Percentiles rank a stretch among this genome's conserved stretches.
phyloP scores from a whole-genome alignment of 1,139 yeast genomes.

The Blastobotrys serpentis region DNA sequence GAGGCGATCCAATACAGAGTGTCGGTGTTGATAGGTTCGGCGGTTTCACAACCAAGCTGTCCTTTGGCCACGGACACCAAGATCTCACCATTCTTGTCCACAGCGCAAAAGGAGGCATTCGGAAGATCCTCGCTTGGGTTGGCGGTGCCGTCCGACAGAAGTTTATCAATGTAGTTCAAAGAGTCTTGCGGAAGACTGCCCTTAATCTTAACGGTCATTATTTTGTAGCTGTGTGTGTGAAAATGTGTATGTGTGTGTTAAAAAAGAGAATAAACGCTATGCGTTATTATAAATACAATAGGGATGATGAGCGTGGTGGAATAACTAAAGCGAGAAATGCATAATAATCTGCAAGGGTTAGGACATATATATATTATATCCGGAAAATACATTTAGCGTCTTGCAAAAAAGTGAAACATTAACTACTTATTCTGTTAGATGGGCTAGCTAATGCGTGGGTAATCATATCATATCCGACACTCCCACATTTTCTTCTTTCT shows the following conservation, averaged over 20 bases:
- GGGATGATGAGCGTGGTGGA: neutral
- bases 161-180: neutral
- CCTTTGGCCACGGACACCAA: conserved; percentile 3
- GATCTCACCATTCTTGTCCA: neutral
- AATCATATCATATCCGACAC: no score
- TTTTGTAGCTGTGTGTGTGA: neutral
- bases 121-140: conserved; percentile 4
- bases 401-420: no score
- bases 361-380: neutral
- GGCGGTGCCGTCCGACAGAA: conserved; percentile 4
- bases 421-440: neutral
- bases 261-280: neutral
- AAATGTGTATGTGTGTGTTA: neutral
- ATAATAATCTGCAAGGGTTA: conserved; percentile 4
- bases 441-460: no score
- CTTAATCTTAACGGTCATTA: neutral
- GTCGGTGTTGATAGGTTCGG: conserved; percentile 34
- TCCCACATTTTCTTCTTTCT: no score
- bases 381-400: neutral
- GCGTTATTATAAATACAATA: neutral
- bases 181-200: neutral
- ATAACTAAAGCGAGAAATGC: neutral
- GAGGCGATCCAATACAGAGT: conserved; percentile 45
- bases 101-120: conserved; percentile 6
- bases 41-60: conserved; percentile 6